phyloP scores from a whole-genome alignment of 805 yeast genomes.

The Candida anglica region DNA sequence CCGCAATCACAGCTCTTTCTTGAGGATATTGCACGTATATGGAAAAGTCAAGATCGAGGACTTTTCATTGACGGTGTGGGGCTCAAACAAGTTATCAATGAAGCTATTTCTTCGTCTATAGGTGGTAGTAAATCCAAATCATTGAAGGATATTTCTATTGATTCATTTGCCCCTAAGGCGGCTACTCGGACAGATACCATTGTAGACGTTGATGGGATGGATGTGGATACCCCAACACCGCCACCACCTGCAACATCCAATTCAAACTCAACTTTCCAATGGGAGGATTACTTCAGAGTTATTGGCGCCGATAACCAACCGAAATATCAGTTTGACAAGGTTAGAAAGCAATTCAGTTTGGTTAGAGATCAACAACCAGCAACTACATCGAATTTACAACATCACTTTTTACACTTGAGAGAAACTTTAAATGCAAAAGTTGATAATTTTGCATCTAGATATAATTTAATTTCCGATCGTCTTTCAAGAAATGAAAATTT shows the following conservation, averaged over 20 bases:
- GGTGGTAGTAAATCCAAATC: neutral
- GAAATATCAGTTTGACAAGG: conserved; percentile 54
- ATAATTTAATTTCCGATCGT: conserved; percentile 63
- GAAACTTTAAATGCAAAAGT: conserved; percentile 19
- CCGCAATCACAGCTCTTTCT: conserved; percentile 56
- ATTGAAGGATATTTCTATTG: neutral
- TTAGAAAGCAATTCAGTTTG: conserved; percentile 58
- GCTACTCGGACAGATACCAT: conserved; percentile 17
- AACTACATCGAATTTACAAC: conserved; percentile 8
- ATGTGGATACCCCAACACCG: conserved; percentile 2
- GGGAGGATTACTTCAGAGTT: conserved; percentile 71
- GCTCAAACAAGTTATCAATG: conserved; percentile 59
- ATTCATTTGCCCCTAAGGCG: neutral
- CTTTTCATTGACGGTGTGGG: conserved; percentile 78
- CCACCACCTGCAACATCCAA: conserved; percentile 16
- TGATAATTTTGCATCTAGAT: conserved; percentile 50
- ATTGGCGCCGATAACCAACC: conserved; percentile 67
- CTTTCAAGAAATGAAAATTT: conserved; percentile 73
- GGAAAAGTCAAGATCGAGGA: conserved; percentile 91
- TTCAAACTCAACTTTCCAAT: conserved; percentile 20
- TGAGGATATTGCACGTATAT: conserved; percentile 72
- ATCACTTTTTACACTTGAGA: conserved; percentile 13
- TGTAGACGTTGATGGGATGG: conserved; percentile 10
- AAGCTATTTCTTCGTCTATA: conserved; percentile 17
- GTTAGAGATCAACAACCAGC: conserved; percentile 5